Percentiles rank a stretch among this genome's conserved stretches.
Evolutionary conservation across 495 filamentous ascomycete species (phyloP).

Genomic region (Hypoxylon subgilvum): DNA sequence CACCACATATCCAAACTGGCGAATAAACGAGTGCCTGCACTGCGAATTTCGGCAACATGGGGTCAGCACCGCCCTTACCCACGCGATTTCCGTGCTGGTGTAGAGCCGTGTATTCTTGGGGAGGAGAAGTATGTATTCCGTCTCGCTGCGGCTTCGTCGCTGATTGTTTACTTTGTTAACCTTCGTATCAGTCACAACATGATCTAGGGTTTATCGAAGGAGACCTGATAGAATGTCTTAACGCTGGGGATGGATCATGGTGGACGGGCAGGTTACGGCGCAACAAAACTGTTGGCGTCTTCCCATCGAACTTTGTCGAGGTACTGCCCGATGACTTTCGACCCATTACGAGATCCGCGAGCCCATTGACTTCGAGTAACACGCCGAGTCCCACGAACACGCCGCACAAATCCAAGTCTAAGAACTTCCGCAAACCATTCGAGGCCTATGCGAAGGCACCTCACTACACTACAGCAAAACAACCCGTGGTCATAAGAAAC

Average conservation of each 20-base stretch:
- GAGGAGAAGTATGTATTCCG: slow-evolving; percentile 75
- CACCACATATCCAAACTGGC: slow-evolving; percentile 27
- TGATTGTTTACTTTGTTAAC: slow-evolving; percentile 25
- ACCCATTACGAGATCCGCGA: slow-evolving; percentile 76
- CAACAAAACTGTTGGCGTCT: slow-evolving; percentile 87
- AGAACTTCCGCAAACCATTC: slow-evolving; percentile 73
- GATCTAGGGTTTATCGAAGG: slow-evolving; percentile 97
- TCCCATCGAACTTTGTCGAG: slow-evolving; percentile 97
- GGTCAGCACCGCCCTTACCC: slow-evolving; percentile 69
- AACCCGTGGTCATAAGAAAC: slow-evolving; percentile 51
- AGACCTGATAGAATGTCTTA: slow-evolving; percentile 96
- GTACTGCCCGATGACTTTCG: slow-evolving; percentile 83
- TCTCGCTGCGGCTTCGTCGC: slow-evolving; percentile 10
- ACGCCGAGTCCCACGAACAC: slow-evolving; percentile 59
- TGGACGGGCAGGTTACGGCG: slow-evolving; percentile 92
- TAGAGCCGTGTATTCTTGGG: slow-evolving; percentile 93
- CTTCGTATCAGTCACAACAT: slow-evolving; percentile 68
- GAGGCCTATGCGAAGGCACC: slow-evolving; percentile 68
- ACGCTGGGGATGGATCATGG: slow-evolving; percentile 96
- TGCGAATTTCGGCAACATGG: slow-evolving; percentile 47
- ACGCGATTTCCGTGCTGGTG: slow-evolving; percentile 94
- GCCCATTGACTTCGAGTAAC: slow-evolving; percentile 66
- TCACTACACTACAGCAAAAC: slow-evolving; percentile 58
- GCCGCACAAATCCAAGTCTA: slow-evolving; percentile 59
- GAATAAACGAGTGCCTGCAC: slow-evolving; percentile 20